Conservation (phyloP, 2,329 filamentous ascomycete species). For the Stromatinia cepivora region DNA sequence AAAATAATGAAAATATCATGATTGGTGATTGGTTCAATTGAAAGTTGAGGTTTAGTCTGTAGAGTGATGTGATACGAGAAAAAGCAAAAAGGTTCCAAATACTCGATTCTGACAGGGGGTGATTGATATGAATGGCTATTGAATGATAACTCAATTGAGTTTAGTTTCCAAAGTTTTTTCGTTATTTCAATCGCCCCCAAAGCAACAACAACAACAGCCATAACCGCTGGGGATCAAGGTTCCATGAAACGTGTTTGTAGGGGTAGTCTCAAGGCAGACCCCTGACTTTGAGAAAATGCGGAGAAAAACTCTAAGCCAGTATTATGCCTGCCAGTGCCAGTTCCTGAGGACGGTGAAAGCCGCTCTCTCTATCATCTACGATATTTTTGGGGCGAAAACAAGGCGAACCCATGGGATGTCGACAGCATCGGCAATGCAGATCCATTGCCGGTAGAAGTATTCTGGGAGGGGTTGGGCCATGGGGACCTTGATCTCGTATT, state of each 20-base stretch:
- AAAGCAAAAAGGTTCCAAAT: no score
- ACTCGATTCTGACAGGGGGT: no score
- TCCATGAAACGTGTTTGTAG: conserved; percentile 15
- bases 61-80: no score
- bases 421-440: not conserved
- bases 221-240: conserved; percentile 2
- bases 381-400: not conserved
- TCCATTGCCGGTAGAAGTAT: not conserved
- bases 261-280: not conserved
- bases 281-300: conserved; percentile 4
- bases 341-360: conserved; percentile 8
- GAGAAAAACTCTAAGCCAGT: conserved; percentile 7
- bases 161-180: no score
- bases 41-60: no score
- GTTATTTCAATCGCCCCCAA: no score
- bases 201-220: no score
- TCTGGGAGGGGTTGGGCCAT: not conserved
- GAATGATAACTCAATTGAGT: no score
- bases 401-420: not conserved
- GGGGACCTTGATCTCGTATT: conserved; percentile 17
- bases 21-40: no score
- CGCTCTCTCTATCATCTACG: conserved; percentile 3
- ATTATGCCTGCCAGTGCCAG: not conserved
- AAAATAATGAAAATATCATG: no score
- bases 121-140: no score